phyloP scores from a whole-genome alignment of 2,329 filamentous ascomycete genomes.

The Sclerotinia spermophila region DNA sequence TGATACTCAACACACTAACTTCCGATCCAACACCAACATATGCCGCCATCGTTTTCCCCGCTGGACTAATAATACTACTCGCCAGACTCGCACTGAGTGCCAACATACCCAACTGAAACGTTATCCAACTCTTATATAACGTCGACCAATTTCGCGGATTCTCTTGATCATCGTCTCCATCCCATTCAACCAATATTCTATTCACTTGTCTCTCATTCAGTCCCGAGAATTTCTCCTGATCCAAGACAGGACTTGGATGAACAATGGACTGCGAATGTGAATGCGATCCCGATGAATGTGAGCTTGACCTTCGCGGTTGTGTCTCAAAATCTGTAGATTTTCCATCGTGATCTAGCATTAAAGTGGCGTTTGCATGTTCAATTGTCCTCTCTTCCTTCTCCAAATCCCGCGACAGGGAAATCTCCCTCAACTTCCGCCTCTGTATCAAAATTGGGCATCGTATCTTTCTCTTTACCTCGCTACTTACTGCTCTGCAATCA shows the following conservation, averaged over 20 bases:
- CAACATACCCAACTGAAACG: conserved; percentile 47
- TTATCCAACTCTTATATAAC: conserved; percentile 46
- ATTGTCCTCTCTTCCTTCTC: not conserved
- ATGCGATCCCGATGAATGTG: not conserved
- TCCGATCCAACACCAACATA: conserved; percentile 44
- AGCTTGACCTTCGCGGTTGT: not conserved
- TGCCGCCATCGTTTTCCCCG: conserved; percentile 41
- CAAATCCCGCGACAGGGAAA: not conserved
- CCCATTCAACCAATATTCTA: conserved; percentile 76
- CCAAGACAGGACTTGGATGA: not conserved
- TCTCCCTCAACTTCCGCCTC: not conserved
- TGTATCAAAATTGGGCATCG: not conserved
- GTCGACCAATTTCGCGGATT: conserved; percentile 48
- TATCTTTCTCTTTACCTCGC: not conserved
- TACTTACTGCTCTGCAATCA: not conserved
- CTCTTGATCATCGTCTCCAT: conserved; percentile 37
- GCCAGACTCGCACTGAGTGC: conserved; percentile 49
- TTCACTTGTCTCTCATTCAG: conserved; percentile 39
- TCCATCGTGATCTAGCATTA: not conserved
- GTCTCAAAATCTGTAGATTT: conserved; percentile 12
- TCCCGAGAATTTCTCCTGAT: not conserved
- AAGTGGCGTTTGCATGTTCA: not conserved
- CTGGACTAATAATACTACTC: conserved; percentile 49
- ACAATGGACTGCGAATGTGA: not conserved
- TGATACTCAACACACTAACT: conserved; percentile 44